Conservation (phyloP, 2,329 filamentous ascomycete genomes). For the Penicillium sp. region DNA sequence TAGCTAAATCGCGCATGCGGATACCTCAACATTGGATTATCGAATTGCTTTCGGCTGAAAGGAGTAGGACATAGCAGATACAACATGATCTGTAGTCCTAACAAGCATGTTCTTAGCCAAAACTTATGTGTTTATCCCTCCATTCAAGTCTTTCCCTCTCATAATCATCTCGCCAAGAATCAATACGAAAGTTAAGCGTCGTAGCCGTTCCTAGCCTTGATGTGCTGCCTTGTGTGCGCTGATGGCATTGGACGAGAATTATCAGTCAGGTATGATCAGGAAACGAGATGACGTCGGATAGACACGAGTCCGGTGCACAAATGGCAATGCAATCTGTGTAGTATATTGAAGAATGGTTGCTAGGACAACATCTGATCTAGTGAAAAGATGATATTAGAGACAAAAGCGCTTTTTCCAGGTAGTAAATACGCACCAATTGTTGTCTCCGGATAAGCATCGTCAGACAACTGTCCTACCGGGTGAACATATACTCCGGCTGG, state of each 20-base stretch:
- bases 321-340: not conserved
- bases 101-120: not conserved
- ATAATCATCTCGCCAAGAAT: not conserved
- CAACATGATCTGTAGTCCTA: not conserved
- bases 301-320: accelerated
- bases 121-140: accelerated
- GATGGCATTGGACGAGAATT: not conserved
- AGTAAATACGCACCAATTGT: not conserved
- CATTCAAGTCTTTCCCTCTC: not conserved
- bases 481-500: not conserved
- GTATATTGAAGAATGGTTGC: not conserved
- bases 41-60: not conserved
- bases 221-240: no score
- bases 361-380: not conserved
- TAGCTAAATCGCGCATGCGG: no score
- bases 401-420: not conserved
- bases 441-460: not conserved
- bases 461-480: not conserved
- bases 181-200: not conserved
- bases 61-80: not conserved
- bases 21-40: not conserved
- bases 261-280: not conserved
- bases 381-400: not conserved
- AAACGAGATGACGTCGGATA: not conserved
- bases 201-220: not conserved